A percentile compares a stretch with the other conserved stretches of the same genome.
phyloP scores from a whole-genome alignment of 1,284 basidiomycete species.

The Pterulicium gracile region DNA sequence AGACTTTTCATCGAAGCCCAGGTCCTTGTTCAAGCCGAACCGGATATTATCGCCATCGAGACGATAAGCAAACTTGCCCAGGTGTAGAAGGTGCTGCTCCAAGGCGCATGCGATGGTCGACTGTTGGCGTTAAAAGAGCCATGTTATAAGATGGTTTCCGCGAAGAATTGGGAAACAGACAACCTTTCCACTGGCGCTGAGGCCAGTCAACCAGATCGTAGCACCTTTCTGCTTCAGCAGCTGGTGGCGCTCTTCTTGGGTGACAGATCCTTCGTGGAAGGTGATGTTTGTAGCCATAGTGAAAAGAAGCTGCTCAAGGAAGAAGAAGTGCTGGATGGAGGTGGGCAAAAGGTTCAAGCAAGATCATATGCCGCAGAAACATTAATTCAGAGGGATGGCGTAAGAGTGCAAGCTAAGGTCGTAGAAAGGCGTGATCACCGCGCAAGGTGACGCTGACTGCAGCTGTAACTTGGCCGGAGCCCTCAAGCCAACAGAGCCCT shows the following conservation, averaged over 20 bases:
- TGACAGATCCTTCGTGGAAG: constrained; percentile 78
- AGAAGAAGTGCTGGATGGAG: too few relatives aligned
- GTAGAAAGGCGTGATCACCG: too few relatives aligned
- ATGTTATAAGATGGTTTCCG: constrained; percentile 4
- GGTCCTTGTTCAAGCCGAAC: constrained; percentile 96
- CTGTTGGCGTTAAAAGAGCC: constrained; percentile 35
- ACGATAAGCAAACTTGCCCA: constrained; percentile 80
- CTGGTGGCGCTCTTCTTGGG: constrained; percentile 50
- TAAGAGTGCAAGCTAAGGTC: too few relatives aligned
- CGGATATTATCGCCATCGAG: constrained; percentile 97
- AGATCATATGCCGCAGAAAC: too few relatives aligned
- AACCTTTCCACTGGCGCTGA: constrained; percentile 86
- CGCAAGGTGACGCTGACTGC: too few relatives aligned
- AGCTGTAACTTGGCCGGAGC: too few relatives aligned
- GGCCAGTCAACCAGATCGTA: constrained; percentile 93
- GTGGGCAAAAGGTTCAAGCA: too few relatives aligned
- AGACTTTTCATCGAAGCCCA: constrained; percentile 93
- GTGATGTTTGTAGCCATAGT: constrained; percentile 89
- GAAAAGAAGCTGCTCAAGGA: too few relatives aligned
- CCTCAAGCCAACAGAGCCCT: too few relatives aligned
- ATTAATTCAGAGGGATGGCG: too few relatives aligned
- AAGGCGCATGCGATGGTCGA: constrained; percentile 96
- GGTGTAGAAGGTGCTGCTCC: constrained; percentile 90
- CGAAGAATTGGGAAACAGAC: too few relatives aligned
- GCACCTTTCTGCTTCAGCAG: constrained; percentile 74